These are phyloP conservation scores for Batkoa obscura DNA, from an alignment of 371 early-diverging fungal genomes.

Conservation along the genomic window DNA sequence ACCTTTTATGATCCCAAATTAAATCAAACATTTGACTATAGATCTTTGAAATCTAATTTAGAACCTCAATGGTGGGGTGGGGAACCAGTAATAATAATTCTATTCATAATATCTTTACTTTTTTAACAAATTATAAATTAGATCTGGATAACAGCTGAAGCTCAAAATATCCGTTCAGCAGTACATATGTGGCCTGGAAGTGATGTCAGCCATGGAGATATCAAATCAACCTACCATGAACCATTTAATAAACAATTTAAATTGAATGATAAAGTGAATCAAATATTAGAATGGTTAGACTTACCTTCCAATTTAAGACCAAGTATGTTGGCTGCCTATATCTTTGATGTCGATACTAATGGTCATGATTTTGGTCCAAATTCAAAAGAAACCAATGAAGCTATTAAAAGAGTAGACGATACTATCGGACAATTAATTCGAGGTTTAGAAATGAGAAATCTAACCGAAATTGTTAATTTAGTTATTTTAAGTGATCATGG, in stretches of 20 bases:
- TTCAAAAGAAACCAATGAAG: conserved; percentile 21
- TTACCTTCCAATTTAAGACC: conserved; percentile 45
- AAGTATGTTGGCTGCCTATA: conserved; percentile 51
- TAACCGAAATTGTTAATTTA: conserved; percentile 46
- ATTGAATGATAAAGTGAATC: conserved; percentile 32
- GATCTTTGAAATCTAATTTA: conserved; percentile 19
- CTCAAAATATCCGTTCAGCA: conserved; percentile 40
- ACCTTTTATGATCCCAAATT: conserved; percentile 57
- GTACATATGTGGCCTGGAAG: conserved; percentile 85
- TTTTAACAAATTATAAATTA: conserved; percentile 9
- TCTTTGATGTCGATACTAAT: conserved; percentile 59
- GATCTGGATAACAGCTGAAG: conserved; percentile 76
- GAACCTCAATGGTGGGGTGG: conserved; percentile 63
- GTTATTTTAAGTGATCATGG: conserved; percentile 86
- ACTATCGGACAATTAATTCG: conserved; percentile 35
- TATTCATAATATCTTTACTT: conserved; percentile 5
- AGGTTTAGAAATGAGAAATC: conserved; percentile 28
- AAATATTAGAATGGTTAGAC: conserved; percentile 57
- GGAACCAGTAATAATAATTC: conserved; percentile 38
- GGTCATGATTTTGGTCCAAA: conserved; percentile 71
- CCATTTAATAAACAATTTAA: conserved; percentile 25
- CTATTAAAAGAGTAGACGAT: conserved; percentile 38
- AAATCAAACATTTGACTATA: conserved; percentile 57
- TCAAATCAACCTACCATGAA: conserved; percentile 42
- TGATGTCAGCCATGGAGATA: conserved; percentile 13